Percentiles rank a stretch among this genome's conserved stretches.
Evolutionary conservation across 2,329 filamentous ascomycete species (phyloP).

Genomic region (Septoria linicola): DNA sequence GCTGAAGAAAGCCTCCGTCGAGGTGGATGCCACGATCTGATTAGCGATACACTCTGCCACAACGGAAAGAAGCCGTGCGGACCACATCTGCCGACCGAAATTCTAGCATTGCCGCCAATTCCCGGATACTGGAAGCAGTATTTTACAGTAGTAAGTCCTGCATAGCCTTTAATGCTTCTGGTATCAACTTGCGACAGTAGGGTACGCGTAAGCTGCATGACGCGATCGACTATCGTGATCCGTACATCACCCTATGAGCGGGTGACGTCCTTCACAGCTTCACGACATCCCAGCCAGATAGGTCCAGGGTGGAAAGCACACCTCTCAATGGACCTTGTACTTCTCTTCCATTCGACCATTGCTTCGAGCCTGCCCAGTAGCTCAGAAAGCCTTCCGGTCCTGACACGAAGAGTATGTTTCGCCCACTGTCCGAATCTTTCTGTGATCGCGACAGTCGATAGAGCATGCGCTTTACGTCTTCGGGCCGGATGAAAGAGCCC

Average conservation of each 20-base stretch:
- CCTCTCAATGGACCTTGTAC: conserved; percentile 73
- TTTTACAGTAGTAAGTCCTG: too few relatives aligned
- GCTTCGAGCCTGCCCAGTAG: conserved; percentile 75
- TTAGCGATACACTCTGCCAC: conserved; percentile 8
- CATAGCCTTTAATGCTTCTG: too few relatives aligned
- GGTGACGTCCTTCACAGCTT: conserved; percentile 49
- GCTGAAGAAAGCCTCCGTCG: too few relatives aligned
- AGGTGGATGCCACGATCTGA: too few relatives aligned
- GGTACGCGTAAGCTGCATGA: background rate
- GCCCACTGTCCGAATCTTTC: conserved; percentile 33
- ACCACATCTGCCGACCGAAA: background rate
- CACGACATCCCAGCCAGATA: conserved; percentile 58
- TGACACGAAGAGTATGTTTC: conserved; percentile 76
- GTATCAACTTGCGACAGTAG: too few relatives aligned
- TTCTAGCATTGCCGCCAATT: too few relatives aligned
- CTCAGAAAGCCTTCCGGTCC: conserved; percentile 88
- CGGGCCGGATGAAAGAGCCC: conserved; percentile 58
- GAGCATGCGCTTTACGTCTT: conserved; percentile 37
- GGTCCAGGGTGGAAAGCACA: conserved; percentile 60
- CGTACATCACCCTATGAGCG: background rate
- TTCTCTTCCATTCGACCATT: conserved; percentile 70
- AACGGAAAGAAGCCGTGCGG: conserved; percentile 5
- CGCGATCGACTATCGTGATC: background rate
- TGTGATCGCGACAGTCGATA: conserved; percentile 29
- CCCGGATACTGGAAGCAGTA: too few relatives aligned